Base-by-base conservation (phyloP, 768 basidiomycete genomes). In the Termitomyces bulborhizus region DNA sequence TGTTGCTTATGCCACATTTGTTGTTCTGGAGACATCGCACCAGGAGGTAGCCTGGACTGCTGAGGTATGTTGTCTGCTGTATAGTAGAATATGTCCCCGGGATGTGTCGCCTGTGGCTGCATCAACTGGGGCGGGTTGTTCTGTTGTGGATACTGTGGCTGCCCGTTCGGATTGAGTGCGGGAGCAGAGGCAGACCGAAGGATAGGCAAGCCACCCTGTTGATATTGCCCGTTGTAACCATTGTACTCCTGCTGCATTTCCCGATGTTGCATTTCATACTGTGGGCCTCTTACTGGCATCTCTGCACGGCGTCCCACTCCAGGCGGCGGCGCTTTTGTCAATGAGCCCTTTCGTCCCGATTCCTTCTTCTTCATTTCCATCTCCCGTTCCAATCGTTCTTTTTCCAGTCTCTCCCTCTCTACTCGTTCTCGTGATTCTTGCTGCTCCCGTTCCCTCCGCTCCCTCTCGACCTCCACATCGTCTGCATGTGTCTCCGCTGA, bases 261-360 rank as follows among this genome's bases (percentile, higher is more conserved):
- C 24, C 88, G 84, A 68, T 93, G 89, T 67, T 98, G 95, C 82
- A 90, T 86, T 64, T 96, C 95, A 66, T 96, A 98, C 63, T 92
- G 89, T 39, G 95, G 92, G 4, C 90, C 84, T 58, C 86, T 84
- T 52, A 98, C 81, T 7, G 93, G 86, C 73, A 84, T 92, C 71
- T 97, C 95, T 7, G 89, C 91, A 44, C 83, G 76, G 32, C 93
- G 81, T 36, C 77, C 77, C 8, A 36, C 59, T 18, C 78, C 76
- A 16, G 78, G 73, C 36, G 78, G 71, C 11, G 77, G 67, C 7
- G 76, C 67, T 68, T 91, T 93, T 41, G 88, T 91, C 62, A 95
- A 75, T 27, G 85, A 83, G 11, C 78, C 78, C 34, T 76, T 73
- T 63, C 73, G 73, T 32, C 76, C 77, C 18, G 76, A 73, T 57